Base-by-base conservation (phyloP, 768 basidiomycete genomes). In the Russula ochroleuca region DNA sequence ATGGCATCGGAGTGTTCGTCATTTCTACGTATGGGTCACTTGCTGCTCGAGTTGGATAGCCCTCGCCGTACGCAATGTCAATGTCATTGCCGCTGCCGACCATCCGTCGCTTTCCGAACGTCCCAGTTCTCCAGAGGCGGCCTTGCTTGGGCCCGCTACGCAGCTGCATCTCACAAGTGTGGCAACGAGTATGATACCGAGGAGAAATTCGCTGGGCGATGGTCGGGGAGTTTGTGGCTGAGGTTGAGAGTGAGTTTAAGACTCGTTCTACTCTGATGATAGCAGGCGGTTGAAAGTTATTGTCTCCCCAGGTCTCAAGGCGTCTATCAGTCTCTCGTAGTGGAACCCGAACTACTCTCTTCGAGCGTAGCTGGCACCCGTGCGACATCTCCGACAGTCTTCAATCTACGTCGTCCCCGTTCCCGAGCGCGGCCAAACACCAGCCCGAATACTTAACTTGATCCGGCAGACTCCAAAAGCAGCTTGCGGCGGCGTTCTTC, bases 161-260 rank as follows among this genome's bases (percentile, higher is more conserved):
- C 79, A 75, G 56, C 72, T 52, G 0, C 74, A 72, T 0, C 70
- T 40, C 48, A 45, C 75, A 14, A 71, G 71, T 10, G 21, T 69
- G 21, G 60, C 68, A 19, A 73, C 54, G 9, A 62, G 57, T 9
- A 57, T 65, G 15, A 75, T 81, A 1, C 78, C 77, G 14, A 75
- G 87, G 57, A 73, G 87, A 64, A 88, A 84, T 69, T 87, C 85
- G 11, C 70, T 88, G 43, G 85, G 87, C 1, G 87, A 88, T 72
- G 81, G 90, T 95, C 5, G 81, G 86, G 66, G 91, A 93, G 70
- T 95, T 95, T 79, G 93, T 92, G 14, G 74, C 78, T 6, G 86
- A 85, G 69, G 82, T 96, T 50, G 90, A 92, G 69, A 81, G 93
- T 94, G 68, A 75, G 91, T 83, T 9, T 40, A 64, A 59, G 47